phyloP scores from a whole-genome alignment of 2,329 filamentous ascomycete species.

The Cercospora sojina region DNA sequence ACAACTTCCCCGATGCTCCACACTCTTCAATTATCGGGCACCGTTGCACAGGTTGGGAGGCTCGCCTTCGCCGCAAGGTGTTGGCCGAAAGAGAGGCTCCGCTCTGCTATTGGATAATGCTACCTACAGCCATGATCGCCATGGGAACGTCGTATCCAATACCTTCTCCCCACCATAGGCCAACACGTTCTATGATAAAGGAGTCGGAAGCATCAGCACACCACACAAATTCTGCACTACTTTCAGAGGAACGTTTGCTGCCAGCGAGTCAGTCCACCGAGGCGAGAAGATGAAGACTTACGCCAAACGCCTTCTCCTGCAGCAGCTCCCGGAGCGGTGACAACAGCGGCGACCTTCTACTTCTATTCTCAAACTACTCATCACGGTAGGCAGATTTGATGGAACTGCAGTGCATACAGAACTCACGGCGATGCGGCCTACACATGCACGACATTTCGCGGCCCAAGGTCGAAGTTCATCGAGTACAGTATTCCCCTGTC shows the following conservation, averaged over 20 bases:
- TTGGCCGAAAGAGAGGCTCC: background rate
- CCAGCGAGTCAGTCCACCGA: background rate
- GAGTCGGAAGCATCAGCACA: background rate
- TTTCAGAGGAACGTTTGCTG: background rate
- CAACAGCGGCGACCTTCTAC: background rate
- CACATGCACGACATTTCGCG: background rate
- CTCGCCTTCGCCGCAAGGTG: background rate
- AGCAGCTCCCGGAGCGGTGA: slow-evolving; percentile 6
- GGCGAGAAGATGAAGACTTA: background rate
- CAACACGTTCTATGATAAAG: background rate
- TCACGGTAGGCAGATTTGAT: background rate
- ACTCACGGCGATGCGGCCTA: background rate
- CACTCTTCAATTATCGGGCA: background rate
- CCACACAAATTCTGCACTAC: background rate
- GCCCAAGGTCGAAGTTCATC: background rate
- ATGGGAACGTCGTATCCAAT: background rate
- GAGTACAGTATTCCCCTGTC: background rate
- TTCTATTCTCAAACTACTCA: slow-evolving; percentile 4
- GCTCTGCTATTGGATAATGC: background rate
- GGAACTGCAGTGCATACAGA: background rate
- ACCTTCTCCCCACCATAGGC: background rate
- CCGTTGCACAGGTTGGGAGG: background rate
- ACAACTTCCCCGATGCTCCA: background rate
- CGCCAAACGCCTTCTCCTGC: slow-evolving; percentile 1
- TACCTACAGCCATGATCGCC: background rate